These are phyloP conservation scores for Xerocomus spinulosus DNA, from an alignment of 768 basidiomycete genomes.

Conservation along the genomic window DNA sequence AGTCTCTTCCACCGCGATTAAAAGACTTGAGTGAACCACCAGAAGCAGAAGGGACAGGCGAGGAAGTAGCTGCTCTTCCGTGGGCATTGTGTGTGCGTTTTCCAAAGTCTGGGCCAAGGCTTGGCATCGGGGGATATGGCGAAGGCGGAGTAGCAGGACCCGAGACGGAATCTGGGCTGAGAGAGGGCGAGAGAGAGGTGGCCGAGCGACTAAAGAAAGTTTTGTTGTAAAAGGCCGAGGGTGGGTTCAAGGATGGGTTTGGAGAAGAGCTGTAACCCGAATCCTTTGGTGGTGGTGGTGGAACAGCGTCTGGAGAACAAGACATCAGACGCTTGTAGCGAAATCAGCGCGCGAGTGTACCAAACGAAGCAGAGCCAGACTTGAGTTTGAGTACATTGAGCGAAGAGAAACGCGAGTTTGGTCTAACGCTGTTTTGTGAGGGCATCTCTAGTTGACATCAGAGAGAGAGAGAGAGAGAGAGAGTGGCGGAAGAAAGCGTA, in stretches of 20 bases:
- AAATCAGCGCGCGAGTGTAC: neutral
- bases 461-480: too few relatives aligned
- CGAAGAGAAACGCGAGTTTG: constrained; percentile 38
- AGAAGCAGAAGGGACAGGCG: constrained; percentile 17
- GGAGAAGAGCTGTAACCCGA: constrained; percentile 36
- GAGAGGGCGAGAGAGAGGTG: constrained; percentile 43
- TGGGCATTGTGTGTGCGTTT: constrained; percentile 3
- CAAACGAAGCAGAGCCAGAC: constrained; percentile 1
- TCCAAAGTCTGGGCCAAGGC: neutral
- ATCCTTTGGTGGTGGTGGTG: constrained; percentile 64
- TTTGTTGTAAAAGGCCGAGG: constrained; percentile 22
- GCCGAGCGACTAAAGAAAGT: constrained; percentile 42
- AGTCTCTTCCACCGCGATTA: constrained; percentile 7
- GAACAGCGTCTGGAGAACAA: constrained; percentile 13
- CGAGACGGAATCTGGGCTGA: constrained; percentile 15
- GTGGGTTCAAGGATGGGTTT: constrained; percentile 8
- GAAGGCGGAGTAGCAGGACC: constrained; percentile 23
- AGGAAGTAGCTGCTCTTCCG: constrained; percentile 8
- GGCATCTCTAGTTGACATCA: neutral
- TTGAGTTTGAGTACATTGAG: constrained; percentile 42
- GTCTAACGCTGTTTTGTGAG: constrained; percentile 12
- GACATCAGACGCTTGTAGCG: neutral
- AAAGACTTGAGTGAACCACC: constrained; percentile 17
- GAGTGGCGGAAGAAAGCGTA: neutral
- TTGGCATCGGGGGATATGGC: constrained; percentile 3